phyloP scores from a whole-genome alignment of 768 basidiomycete species.

The Lentinus brumalis region DNA sequence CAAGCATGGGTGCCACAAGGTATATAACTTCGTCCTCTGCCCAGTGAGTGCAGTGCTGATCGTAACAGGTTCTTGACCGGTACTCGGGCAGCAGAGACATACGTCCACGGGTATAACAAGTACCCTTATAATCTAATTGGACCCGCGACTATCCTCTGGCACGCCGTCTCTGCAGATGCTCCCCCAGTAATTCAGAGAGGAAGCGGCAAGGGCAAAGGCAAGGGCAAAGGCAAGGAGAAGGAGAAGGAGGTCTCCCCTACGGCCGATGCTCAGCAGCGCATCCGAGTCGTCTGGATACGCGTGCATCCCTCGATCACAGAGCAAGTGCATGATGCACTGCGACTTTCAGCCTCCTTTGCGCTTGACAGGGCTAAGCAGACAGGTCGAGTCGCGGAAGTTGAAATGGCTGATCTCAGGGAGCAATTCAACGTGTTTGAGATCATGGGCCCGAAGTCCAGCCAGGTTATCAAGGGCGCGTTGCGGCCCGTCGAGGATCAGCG shows the following conservation, averaged over 20 bases:
- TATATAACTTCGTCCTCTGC: constrained; percentile 28
- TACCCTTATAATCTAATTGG: constrained; percentile 77
- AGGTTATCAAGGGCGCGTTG: constrained; percentile 57
- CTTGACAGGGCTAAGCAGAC: constrained; percentile 38
- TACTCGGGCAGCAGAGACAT: constrained; percentile 63
- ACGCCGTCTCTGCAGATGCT: constrained; percentile 1
- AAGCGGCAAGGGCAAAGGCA: constrained; percentile 36
- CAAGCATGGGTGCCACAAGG: constrained; percentile 63
- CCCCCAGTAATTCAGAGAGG: constrained; percentile 6
- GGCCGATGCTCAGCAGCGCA: neutral
- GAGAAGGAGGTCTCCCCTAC: neutral
- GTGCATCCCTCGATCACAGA: constrained; percentile 76
- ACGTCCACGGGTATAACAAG: constrained; percentile 58
- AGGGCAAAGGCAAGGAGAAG: constrained; percentile 18
- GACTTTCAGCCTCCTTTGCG: constrained; percentile 49
- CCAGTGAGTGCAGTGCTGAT: neutral
- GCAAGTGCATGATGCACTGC: constrained; percentile 55
- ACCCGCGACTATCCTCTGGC: constrained; percentile 78
- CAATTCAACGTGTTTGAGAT: constrained; percentile 84
- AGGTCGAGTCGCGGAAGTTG: constrained; percentile 43
- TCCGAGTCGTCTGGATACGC: constrained; percentile 70
- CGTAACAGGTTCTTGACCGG: constrained; percentile 64
- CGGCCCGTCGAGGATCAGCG: constrained; percentile 51
- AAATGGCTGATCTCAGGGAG: constrained; percentile 71
- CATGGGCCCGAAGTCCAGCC: constrained; percentile 68